Base-by-base conservation (phyloP, 176 grass and related monocot species). In the Chloris gayana region DNA sequence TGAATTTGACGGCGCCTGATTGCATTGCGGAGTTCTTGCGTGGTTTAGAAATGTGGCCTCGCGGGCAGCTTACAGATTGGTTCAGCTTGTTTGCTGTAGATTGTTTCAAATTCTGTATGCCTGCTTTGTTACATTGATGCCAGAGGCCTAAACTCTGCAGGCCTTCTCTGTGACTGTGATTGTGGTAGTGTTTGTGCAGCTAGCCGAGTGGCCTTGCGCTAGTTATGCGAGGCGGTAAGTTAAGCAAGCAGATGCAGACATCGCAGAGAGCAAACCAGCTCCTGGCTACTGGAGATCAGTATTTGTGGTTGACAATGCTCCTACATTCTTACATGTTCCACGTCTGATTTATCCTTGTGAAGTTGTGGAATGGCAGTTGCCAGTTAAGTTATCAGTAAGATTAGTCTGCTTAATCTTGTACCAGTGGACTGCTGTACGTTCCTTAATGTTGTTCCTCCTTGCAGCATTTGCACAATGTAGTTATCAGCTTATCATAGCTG, bases 181-280 rank as follows among this genome's bases (percentile, higher is more conserved):
- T 62, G 2, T 24, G 18, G 13, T 13, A 60, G 17, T n/a, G 18
- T 64, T 9, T 26, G 41, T 87, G 79, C 85, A 87, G 73, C 79
- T 87, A 79, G 85, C 66, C 79, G 85, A 87, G 73, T 60, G 82
- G 65, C 85, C 85, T 77, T 30, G 34, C 45, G 6, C 25, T 57
- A 87, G 79, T 66, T 24, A 77, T 56, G 79, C 58, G 14, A 78
- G 27, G 73, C 73, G 45, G 46, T 76, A 87, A 83, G 80, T 87
- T 72, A 70, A 75, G n/a, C 69, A 70, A 75, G n/a, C 69, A 88
- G 87, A 64, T 89, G 82, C 72, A 14, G 6, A 81, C 33, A 83
- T 72, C 45, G 46, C 77, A 57, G 14, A 58, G 64, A 21, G 50
- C 57, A 49, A 45, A 72, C 56, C 57, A 75, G 18, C 65, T 32